Percentiles rank a stretch among this genome's conserved stretches.
phyloP scores from a whole-genome alignment of 2,329 filamentous ascomycete species.

The Balansia obtecta region DNA sequence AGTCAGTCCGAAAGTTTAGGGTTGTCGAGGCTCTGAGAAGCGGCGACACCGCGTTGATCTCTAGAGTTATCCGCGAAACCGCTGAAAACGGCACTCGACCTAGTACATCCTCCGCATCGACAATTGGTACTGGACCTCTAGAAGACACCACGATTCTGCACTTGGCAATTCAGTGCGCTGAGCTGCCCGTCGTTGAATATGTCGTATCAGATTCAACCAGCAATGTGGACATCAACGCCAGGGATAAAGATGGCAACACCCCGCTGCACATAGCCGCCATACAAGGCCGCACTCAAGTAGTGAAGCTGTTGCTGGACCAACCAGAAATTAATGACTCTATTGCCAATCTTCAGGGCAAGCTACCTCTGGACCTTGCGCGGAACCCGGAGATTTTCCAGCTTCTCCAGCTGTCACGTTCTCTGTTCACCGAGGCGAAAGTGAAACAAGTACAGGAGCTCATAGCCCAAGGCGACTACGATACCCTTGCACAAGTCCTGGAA shows the following conservation, averaged over 20 bases:
- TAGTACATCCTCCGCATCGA: slow-evolving; percentile 43
- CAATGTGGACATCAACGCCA: slow-evolving; percentile 70
- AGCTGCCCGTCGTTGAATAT: slow-evolving; percentile 84
- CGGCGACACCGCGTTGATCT: slow-evolving; percentile 83
- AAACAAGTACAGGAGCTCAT: slow-evolving; percentile 75
- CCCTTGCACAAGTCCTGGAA: slow-evolving; percentile 66
- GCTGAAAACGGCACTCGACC: slow-evolving; percentile 37
- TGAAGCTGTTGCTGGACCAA: slow-evolving; percentile 73
- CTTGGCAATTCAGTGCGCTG: slow-evolving; percentile 89
- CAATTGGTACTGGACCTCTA: slow-evolving; percentile 31
- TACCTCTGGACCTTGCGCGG: slow-evolving; percentile 77
- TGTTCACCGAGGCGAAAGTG: slow-evolving; percentile 81
- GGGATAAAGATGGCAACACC: slow-evolving; percentile 89
- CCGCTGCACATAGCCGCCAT: slow-evolving; percentile 78
- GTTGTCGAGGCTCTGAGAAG: slow-evolving; percentile 85
- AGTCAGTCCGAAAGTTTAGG: slow-evolving; percentile 87
- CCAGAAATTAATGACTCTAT: slow-evolving; percentile 79
- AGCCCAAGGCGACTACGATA: slow-evolving; percentile 58
- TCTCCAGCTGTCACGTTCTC: slow-evolving; percentile 75
- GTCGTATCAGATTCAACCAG: slow-evolving; percentile 65
- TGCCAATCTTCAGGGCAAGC: slow-evolving; percentile 71
- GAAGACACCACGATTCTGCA: slow-evolving; percentile 87
- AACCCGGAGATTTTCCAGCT: slow-evolving; percentile 94
- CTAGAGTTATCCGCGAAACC: slow-evolving; percentile 66
- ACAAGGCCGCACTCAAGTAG: slow-evolving; percentile 68